These are phyloP conservation scores for Xerophyta viscosa DNA, from an alignment of 106 monocot species.

Conservation along the genomic window DNA sequence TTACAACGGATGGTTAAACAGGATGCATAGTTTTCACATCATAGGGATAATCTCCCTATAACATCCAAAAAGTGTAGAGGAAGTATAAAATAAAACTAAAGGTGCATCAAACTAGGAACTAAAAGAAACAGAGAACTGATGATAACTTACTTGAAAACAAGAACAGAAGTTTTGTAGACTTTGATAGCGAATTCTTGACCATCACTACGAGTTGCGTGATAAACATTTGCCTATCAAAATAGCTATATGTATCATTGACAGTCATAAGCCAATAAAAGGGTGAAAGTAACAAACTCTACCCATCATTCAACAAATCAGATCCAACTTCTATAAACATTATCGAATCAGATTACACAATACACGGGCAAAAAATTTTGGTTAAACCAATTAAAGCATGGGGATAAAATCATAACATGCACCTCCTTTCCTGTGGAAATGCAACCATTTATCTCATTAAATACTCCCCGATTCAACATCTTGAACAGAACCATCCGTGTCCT, in stretches of 20 bases:
- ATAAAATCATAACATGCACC: constrained; percentile 25
- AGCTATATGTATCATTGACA: not conserved
- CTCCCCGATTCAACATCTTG: constrained; percentile 91
- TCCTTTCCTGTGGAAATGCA: constrained; percentile 99
- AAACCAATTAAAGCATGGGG: not conserved
- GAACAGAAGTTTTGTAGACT: constrained; percentile 98
- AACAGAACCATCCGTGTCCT: constrained; percentile 95
- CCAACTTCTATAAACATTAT: too few relatives aligned
- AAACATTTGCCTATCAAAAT: constrained; percentile 83
- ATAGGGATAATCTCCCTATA: too few relatives aligned
- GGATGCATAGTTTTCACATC: not conserved
- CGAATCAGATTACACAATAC: too few relatives aligned
- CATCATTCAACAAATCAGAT: too few relatives aligned
- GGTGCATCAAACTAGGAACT: too few relatives aligned
- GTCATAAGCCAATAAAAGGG: not conserved
- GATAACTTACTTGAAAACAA: constrained; percentile 99
- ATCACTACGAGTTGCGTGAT: constrained; percentile 88
- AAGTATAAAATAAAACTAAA: too few relatives aligned
- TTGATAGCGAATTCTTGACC: constrained; percentile 94
- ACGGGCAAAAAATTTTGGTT: not conserved
- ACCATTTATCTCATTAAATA: constrained; percentile 87
- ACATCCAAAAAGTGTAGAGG: too few relatives aligned
- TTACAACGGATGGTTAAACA: constrained; percentile 4
- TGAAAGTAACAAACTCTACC: too few relatives aligned
- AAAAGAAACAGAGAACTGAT: too few relatives aligned